Evolutionary conservation across 305 asterid species (phyloP).

Genomic region (Andrographis paniculata): DNA sequence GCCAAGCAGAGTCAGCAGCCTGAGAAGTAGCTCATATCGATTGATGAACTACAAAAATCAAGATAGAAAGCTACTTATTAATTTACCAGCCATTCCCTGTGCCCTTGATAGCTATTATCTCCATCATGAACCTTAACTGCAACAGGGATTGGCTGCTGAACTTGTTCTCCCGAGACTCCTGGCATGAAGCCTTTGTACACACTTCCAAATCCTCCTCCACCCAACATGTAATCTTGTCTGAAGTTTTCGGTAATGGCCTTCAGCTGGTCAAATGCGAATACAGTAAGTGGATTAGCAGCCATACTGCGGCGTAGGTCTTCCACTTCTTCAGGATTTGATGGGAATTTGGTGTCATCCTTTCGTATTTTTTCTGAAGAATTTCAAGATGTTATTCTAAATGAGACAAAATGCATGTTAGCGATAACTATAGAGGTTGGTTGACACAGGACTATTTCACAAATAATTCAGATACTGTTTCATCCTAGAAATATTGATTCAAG

Average conservation of each 20-base stretch:
- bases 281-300: slow-evolving; percentile 53
- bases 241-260: slow-evolving; percentile 62
- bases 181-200: slow-evolving; percentile 76
- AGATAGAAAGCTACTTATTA: slow-evolving; percentile 4
- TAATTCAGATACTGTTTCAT: not conserved
- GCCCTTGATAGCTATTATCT: slow-evolving; percentile 88
- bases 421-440: no score
- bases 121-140: slow-evolving; percentile 96
- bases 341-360: slow-evolving; percentile 35
- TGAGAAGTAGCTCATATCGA: not conserved
- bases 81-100: slow-evolving; percentile 92
- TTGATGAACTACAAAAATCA: not conserved
- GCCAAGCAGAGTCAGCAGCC: slow-evolving; percentile 2
- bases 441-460: not conserved
- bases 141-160: slow-evolving; percentile 40
- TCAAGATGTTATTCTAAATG: slow-evolving; percentile 27
- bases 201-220: slow-evolving; percentile 94
- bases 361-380: slow-evolving; percentile 24
- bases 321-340: slow-evolving; percentile 59
- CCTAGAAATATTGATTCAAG: not conserved
- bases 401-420: no score
- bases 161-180: slow-evolving; percentile 33
- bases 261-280: slow-evolving; percentile 65
- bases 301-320: slow-evolving; percentile 44
- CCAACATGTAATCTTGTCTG: slow-evolving; percentile 84